phyloP scores from a whole-genome alignment of 768 basidiomycete species.

The Suillus cothurnatus region DNA sequence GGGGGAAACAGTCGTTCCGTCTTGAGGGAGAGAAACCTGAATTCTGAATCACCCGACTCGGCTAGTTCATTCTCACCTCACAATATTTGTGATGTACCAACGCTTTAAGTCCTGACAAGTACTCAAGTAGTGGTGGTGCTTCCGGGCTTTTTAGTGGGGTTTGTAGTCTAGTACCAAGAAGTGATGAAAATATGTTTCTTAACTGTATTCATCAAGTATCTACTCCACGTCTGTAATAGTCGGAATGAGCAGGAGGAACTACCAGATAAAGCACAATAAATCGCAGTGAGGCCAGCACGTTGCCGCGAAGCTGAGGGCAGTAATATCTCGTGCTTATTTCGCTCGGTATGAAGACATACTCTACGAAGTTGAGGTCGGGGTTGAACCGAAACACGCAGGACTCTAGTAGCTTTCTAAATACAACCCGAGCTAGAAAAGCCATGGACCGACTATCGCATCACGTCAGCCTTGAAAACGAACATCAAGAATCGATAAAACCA shows the following conservation, averaged over 20 bases:
- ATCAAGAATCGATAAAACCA: not conserved
- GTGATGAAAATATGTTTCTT: no score
- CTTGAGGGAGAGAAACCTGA: no score
- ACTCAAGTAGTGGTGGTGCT: not conserved
- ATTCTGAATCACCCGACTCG: no score
- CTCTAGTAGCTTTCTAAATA: not conserved
- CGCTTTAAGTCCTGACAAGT: not conserved
- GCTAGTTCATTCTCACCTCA: no score
- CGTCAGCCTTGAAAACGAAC: not conserved
- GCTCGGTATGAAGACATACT: not conserved
- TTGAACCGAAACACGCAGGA: conserved; percentile 11
- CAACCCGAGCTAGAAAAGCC: conserved; percentile 13
- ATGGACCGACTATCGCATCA: conserved; percentile 11
- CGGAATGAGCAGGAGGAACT: not conserved
- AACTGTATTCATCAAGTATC: not conserved
- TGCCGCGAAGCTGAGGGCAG: not conserved
- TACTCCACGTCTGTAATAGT: not conserved
- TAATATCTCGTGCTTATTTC: not conserved
- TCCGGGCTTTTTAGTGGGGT: no score
- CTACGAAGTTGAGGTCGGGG: not conserved
- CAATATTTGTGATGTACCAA: not conserved
- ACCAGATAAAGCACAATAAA: not conserved
- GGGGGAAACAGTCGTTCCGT: no score
- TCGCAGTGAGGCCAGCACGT: not conserved
- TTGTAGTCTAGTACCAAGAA: no score